Evolutionary conservation across 306 rosid genomes (phyloP).

Genomic region (Benincasa hispida): DNA sequence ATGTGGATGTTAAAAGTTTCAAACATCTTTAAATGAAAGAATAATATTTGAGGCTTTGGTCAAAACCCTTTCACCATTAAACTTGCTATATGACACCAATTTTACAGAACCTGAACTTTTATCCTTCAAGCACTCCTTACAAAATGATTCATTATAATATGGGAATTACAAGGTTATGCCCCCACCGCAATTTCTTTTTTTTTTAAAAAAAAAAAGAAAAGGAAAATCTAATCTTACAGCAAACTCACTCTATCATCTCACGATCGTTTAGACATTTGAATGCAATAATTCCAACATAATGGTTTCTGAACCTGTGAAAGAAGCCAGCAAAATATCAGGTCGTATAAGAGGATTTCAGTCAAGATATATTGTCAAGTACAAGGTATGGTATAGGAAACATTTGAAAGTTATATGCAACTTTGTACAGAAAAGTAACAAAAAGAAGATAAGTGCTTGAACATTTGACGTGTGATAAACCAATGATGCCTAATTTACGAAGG

Average conservation of each 20-base stretch:
- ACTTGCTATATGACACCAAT: not conserved
- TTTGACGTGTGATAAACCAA: not conserved
- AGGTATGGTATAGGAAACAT: not conserved
- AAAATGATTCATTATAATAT: not conserved
- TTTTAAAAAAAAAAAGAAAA: no score
- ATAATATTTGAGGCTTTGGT: not conserved
- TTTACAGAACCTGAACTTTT: not conserved
- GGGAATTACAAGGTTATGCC: not conserved
- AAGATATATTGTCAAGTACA: not conserved
- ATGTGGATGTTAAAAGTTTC: no score
- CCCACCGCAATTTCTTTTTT: not conserved
- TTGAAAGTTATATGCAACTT: not conserved
- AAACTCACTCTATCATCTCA: not conserved
- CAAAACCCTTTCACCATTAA: not conserved
- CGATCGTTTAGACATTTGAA: not conserved
- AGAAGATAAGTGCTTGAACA: not conserved
- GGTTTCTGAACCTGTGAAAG: not conserved
- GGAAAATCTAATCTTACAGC: slow-evolving; percentile 10
- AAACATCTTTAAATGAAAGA: not conserved
- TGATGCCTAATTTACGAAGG: not conserved
- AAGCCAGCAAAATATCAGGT: not conserved
- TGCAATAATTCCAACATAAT: not conserved
- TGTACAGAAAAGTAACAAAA: not conserved
- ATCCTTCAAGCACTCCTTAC: not conserved
- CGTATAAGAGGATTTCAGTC: not conserved